Evolutionary conservation across 495 filamentous ascomycete species (phyloP).

Genomic region (Endocarpon pusillum): DNA sequence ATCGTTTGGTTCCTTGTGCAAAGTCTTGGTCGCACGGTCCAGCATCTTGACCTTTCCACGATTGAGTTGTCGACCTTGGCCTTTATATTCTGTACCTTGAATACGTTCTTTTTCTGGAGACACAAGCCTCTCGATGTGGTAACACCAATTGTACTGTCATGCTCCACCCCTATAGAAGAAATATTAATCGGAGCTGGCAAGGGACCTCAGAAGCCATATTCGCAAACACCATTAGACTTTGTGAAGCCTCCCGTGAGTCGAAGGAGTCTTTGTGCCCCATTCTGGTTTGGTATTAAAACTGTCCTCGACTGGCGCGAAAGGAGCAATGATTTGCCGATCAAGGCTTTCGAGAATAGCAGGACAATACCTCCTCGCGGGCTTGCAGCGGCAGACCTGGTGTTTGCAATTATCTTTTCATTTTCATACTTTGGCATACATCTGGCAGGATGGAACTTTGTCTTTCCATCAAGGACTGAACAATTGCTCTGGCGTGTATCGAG

Average conservation of each 20-base stretch:
- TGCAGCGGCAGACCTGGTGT: slow-evolving; percentile 5
- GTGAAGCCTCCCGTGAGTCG: slow-evolving; percentile 10
- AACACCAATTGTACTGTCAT: slow-evolving; percentile 9
- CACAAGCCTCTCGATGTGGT: slow-evolving; percentile 22
- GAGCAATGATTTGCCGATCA: slow-evolving; percentile 3
- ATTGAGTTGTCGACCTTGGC: slow-evolving; percentile 26
- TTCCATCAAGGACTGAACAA: slow-evolving; percentile 11
- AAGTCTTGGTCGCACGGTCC: slow-evolving; percentile 12
- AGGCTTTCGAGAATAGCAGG: slow-evolving; percentile 9
- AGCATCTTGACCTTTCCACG: slow-evolving; percentile 16
- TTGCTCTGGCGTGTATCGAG: slow-evolving; percentile 15
- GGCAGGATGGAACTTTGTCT: slow-evolving; percentile 15
- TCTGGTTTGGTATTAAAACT: slow-evolving; percentile 9
- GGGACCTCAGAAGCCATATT: slow-evolving; percentile 3
- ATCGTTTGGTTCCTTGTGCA: slow-evolving; percentile 20
- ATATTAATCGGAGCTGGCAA: slow-evolving; percentile 2
- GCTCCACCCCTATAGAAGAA: slow-evolving; percentile 1
- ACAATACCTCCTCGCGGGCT: slow-evolving; percentile 4
- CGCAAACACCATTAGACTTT: slow-evolving; percentile 13
- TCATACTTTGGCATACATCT: slow-evolving; percentile 12
- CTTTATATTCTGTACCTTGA: slow-evolving; percentile 21
- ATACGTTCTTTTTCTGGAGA: slow-evolving; percentile 26
- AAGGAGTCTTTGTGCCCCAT: slow-evolving; percentile 9
- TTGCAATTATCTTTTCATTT: slow-evolving; percentile 8
- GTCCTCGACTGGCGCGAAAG: slow-evolving; percentile 8